phyloP scores from a whole-genome alignment of 106 monocot species.

The Phalaenopsis aphrodite region DNA sequence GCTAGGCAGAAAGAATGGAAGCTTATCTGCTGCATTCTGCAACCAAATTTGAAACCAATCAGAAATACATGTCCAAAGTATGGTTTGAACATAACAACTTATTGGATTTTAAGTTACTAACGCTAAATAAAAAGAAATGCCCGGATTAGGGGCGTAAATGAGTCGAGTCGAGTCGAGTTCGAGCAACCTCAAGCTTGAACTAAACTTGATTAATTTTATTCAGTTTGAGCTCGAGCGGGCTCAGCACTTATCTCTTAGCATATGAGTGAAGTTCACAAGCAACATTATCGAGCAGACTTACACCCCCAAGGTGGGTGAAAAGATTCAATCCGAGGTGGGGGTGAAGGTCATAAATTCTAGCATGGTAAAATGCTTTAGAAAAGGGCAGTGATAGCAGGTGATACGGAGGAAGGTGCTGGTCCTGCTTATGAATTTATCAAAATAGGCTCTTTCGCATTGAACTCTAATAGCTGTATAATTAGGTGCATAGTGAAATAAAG shows the following conservation, averaged over 20 bases:
- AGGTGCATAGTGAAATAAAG: not conserved
- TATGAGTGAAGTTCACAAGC: too few relatives aligned
- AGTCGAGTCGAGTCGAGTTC: too few relatives aligned
- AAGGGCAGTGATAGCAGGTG: constrained; percentile 1
- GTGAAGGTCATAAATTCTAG: not conserved
- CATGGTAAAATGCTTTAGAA: not conserved
- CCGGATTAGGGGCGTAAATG: too few relatives aligned
- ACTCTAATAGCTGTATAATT: not conserved
- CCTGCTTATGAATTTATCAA: not conserved
- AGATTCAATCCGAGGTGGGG: not conserved
- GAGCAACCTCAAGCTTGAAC: too few relatives aligned
- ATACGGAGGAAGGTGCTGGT: not conserved
- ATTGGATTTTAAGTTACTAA: too few relatives aligned
- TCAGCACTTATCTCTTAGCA: too few relatives aligned
- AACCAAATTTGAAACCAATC: not conserved
- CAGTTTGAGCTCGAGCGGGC: too few relatives aligned
- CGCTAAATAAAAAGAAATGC: too few relatives aligned
- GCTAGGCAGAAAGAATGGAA: constrained; percentile 52
- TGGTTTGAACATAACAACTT: too few relatives aligned
- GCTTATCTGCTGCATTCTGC: constrained; percentile 61
- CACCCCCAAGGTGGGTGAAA: not conserved
- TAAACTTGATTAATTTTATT: too few relatives aligned
- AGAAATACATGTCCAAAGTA: too few relatives aligned
- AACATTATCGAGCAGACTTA: too few relatives aligned
- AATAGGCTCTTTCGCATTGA: not conserved